Conservation (phyloP, 495 filamentous ascomycete genomes). For the Evansstolkia leycettana region DNA sequence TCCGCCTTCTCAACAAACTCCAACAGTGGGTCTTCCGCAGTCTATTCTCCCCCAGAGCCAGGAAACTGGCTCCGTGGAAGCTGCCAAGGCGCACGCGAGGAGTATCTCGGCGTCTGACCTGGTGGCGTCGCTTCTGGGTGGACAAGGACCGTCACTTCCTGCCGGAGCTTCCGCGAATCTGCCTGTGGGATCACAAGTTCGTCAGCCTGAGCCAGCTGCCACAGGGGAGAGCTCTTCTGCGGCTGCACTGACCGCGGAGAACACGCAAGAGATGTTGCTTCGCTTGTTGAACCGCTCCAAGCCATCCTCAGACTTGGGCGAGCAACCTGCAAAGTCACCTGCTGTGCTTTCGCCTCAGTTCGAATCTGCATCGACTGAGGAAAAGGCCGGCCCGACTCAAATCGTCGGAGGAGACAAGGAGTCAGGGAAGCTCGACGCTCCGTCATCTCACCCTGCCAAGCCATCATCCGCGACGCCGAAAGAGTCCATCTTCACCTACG, state of each 20-base stretch:
- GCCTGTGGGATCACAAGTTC: slow-evolving; percentile 7
- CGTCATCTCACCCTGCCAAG: slow-evolving; percentile 7
- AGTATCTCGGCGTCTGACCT: slow-evolving; percentile 51
- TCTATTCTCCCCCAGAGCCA: slow-evolving; percentile 24
- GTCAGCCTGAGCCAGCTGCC: slow-evolving; percentile 19
- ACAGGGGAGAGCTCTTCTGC: slow-evolving; percentile 8
- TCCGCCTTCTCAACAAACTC: slow-evolving; percentile 19
- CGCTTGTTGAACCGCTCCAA: slow-evolving; percentile 50
- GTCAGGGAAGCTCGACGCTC: slow-evolving; percentile 21
- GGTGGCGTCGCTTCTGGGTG: slow-evolving; percentile 45
- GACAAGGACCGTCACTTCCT: slow-evolving; percentile 17
- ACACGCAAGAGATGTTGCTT: slow-evolving; percentile 55
- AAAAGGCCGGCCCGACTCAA: not conserved
- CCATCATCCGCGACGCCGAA: slow-evolving; percentile 12
- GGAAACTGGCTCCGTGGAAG: slow-evolving; percentile 21
- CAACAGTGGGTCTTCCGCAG: slow-evolving; percentile 17
- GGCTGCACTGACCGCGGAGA: slow-evolving; percentile 23
- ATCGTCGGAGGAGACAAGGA: slow-evolving; percentile 1
- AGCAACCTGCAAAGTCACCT: not conserved
- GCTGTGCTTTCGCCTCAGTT: not conserved
- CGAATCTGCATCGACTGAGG: not conserved
- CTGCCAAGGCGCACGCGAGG: slow-evolving; percentile 32
- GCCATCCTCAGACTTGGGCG: slow-evolving; percentile 13
- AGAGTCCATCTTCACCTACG: slow-evolving; percentile 55
- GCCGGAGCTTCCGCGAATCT: slow-evolving; percentile 7